phyloP scores from a whole-genome alignment of 2,329 filamentous ascomycete genomes.

The Eutypa lata region DNA sequence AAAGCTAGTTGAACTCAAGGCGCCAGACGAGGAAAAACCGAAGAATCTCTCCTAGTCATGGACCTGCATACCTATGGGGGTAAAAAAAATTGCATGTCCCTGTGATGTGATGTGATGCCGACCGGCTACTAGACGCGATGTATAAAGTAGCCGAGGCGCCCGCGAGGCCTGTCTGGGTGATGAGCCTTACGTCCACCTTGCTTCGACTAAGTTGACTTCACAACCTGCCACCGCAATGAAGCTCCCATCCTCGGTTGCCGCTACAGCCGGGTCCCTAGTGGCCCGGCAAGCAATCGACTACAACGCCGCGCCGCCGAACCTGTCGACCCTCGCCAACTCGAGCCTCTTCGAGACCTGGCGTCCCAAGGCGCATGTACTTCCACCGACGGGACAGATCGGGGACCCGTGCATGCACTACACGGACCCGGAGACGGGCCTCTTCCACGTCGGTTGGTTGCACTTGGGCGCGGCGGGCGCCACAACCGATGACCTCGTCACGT shows the following conservation, averaged over 20 bases:
- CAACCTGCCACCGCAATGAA: conserved; percentile 10
- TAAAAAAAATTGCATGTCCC: no score
- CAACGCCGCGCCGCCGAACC: conserved; percentile 34
- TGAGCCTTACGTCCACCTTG: neutral
- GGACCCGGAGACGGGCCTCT: conserved; percentile 39
- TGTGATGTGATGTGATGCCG: no score
- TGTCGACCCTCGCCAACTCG: conserved; percentile 35
- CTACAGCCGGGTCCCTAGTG: conserved; percentile 9
- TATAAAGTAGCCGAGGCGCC: neutral
- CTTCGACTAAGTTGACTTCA: no score
- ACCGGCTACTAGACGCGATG: neutral
- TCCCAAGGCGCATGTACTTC: conserved; percentile 37
- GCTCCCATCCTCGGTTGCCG: conserved; percentile 8
- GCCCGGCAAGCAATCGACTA: conserved; percentile 26
- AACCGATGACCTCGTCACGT: conserved; percentile 39
- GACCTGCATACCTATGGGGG: no score
- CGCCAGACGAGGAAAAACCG: no score
- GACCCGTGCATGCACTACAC: conserved; percentile 45
- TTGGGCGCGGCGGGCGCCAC: conserved; percentile 33
- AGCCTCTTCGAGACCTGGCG: conserved; percentile 31
- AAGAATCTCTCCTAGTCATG: no score
- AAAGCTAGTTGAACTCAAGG: no score
- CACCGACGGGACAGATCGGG: conserved; percentile 36
- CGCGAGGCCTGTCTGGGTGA: neutral
- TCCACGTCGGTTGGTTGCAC: conserved; percentile 42